Evolutionary conservation across 495 filamentous ascomycete species (phyloP), one percentile per base, ranked within the genome.

Genomic region (Xylaria scruposa): DNA sequence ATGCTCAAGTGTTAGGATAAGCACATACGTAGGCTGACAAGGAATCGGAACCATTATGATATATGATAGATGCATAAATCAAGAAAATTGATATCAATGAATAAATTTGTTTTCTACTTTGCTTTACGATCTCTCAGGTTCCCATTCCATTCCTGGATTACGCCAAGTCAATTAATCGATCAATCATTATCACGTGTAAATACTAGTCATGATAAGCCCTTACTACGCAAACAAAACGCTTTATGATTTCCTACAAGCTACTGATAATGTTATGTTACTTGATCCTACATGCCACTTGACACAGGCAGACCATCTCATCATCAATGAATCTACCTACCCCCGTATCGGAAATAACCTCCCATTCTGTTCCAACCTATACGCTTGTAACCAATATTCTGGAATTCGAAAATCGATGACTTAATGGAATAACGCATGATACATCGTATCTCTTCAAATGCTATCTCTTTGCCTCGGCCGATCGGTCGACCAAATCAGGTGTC

Each of bases 211-310:
- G 2, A 42, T 13, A 2, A 42, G 1, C 15, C 19, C n/a, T n/a
- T 9, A 38, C 38, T 7, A 1, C 13, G 58, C 1, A 60, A 60
- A 60, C 31, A 60, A 60, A 77, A 42, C 21, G 71, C 73, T 53
- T 68, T 65, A 68, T 72, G 58, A 38, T 64, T 71, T 24, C 75
- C 73, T 29, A 64, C 44, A 4, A 74, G 75, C 36, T 59, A 71
- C 15, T 71, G 19, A 19, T 72, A 46, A 56, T 31, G 33, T 58
- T 65, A 38, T 38, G 33, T 21, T 60, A 38, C 33, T 6, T 60
- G n/a, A 10, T 10, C 33, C 13, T 38, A 29, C 12, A 4, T 61
- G 9, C 15, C 56, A 9, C 56, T 10, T n/a, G 47, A 24, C 47
- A 9, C n/a, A 10, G 12, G 19, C n/a, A 24, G n/a, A 21, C 47